A percentile compares a stretch with the other conserved stretches of the same genome.
phyloP scores from a whole-genome alignment of 2,329 filamentous ascomycete species.

The Curvularia hawaiiensis region DNA sequence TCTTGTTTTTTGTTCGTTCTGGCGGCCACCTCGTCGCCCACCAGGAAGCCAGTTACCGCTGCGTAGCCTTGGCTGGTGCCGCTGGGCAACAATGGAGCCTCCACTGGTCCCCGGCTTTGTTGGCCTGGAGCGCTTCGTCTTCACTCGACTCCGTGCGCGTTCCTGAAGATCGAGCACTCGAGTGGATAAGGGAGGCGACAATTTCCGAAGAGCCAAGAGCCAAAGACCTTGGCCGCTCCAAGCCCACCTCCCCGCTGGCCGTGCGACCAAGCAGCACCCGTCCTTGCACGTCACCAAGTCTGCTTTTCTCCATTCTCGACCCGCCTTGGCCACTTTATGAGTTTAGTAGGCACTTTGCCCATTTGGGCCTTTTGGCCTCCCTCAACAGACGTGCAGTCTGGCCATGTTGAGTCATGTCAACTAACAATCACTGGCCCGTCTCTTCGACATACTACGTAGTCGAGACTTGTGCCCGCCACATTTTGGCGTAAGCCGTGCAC shows the following conservation, averaged over 20 bases:
- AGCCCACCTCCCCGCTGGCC: constrained; percentile 7
- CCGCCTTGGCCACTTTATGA: background rate
- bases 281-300: constrained; percentile 12
- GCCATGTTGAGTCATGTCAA: background rate
- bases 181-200: constrained; percentile 13
- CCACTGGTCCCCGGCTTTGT: constrained; percentile 10
- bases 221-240: constrained; percentile 21
- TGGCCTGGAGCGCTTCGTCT: constrained; percentile 1
- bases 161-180: constrained; percentile 12
- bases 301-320: background rate
- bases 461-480: background rate
- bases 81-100: constrained; percentile 5
- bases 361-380: background rate
- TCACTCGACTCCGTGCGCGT: constrained; percentile 8
- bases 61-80: constrained; percentile 19
- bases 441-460: background rate
- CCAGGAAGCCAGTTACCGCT: background rate
- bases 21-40: constrained; percentile 10
- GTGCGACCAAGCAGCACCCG: background rate
- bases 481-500: background rate
- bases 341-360: background rate
- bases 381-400: background rate
- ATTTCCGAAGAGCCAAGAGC: constrained; percentile 15
- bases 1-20: constrained; percentile 14
- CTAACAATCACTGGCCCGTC: background rate